Base-by-base conservation (phyloP, 2,329 filamentous ascomycete genomes). In the Botrytis medusae region DNA sequence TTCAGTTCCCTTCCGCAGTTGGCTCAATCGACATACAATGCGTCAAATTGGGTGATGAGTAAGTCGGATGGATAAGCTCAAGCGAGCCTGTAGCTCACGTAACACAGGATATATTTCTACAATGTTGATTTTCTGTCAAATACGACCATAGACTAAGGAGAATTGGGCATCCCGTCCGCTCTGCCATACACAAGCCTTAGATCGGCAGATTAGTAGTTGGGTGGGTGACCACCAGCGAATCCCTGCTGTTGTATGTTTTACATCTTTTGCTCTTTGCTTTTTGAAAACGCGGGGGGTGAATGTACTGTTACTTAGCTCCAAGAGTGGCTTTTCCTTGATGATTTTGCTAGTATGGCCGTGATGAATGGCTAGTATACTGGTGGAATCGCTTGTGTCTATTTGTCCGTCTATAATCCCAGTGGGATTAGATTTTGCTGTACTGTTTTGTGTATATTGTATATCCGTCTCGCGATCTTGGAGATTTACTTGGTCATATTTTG, bases 51-150 rank as follows among this genome's bases (percentile, higher is more conserved):
- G 14, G 48, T 5, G 2, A 4, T 2, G 9, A 12, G 10, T 4
- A 51, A 10, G 22, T 25, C 22, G 46, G 8, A 48, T 48, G 8
- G 1, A 10, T 37, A 8, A 37, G 37, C 37, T 37, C 37, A 37
- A 37, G 37, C 9, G 46, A 5, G 4, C 20, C 1, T 48, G 25
- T 51, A 1, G 46, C 9, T 22, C 0, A 5, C 0, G 10, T 0
- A 12, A 12, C 7, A 10, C 25, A 14, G 4, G 6, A 54, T 54
- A n/a, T n/a, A 51, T 7, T 14, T 7, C 0, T 7, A 51, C 2
- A n/a, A 51, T 7, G 10, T 7, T 0, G 0, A 0, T 0, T 7
- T 0, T 14, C 4, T 7, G 5, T 0, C 2, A 51, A 25, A 54
- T 54, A 54, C 48, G 48, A 54, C 48, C 48, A 54, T 54, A 54